Evolutionary conservation across 805 yeast species (phyloP).

Genomic region (Vanderwaltozyma verrucispora): DNA sequence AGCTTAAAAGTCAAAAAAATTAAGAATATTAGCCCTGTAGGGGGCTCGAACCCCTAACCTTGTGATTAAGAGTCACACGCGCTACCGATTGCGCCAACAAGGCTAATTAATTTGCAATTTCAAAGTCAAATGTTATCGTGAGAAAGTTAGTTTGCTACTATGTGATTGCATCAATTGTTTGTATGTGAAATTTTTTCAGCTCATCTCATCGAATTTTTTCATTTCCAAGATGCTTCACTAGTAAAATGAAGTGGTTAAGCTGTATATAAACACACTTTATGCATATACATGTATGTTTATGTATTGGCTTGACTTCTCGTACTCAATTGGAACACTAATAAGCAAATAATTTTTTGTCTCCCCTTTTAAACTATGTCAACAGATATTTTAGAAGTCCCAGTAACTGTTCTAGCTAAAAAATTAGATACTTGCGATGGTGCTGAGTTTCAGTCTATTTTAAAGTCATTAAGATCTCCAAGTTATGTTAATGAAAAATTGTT

Average conservation of each 20-base stretch:
- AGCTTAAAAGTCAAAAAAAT: too few relatives aligned
- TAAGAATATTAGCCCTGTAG: slow-evolving; percentile 12
- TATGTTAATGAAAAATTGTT: slow-evolving; percentile 25
- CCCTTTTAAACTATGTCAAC: neutral
- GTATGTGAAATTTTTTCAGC: slow-evolving; percentile 5
- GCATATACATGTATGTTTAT: too few relatives aligned
- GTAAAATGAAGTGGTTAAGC: too few relatives aligned
- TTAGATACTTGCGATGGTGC: slow-evolving; percentile 21
- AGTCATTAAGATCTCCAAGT: slow-evolving; percentile 16
- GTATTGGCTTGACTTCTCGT: too few relatives aligned
- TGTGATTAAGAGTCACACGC: slow-evolving; percentile 15
- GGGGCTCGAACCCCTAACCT: slow-evolving; percentile 17
- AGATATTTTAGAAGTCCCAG: slow-evolving; percentile 7
- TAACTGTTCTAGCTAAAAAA: slow-evolving; percentile 18
- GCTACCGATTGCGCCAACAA: slow-evolving; percentile 8
- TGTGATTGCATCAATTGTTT: too few relatives aligned
- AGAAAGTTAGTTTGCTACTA: too few relatives aligned
- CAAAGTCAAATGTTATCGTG: too few relatives aligned
- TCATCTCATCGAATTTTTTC: slow-evolving; percentile 9
- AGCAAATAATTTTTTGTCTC: too few relatives aligned
- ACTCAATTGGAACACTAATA: too few relatives aligned
- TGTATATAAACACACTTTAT: too few relatives aligned
- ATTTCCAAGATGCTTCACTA: too few relatives aligned
- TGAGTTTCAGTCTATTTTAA: slow-evolving; percentile 23
- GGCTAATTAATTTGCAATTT: slow-evolving; percentile 1